Evolutionary conservation across 495 filamentous ascomycete species (phyloP).

Genomic region (Haplographium delicatum): DNA sequence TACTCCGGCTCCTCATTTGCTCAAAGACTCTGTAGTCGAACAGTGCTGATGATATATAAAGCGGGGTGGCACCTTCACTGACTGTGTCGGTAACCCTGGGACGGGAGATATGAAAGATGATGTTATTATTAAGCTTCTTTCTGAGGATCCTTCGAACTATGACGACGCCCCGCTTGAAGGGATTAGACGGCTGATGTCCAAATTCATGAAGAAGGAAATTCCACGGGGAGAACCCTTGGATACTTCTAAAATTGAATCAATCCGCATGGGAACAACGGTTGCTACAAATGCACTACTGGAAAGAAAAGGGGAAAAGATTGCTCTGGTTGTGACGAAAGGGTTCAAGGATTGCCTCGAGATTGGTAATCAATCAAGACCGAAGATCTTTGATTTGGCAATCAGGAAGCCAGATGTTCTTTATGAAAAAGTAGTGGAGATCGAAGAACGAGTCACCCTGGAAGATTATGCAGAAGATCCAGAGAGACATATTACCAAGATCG

Average conservation of each 20-base stretch:
- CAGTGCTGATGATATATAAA: slow-evolving; percentile 16
- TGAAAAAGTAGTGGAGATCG: slow-evolving; percentile 68
- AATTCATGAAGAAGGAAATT: slow-evolving; percentile 68
- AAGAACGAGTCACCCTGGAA: slow-evolving; percentile 82
- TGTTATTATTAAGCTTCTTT: slow-evolving; percentile 81
- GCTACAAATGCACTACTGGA: slow-evolving; percentile 88
- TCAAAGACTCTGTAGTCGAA: not conserved
- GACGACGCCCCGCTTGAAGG: slow-evolving; percentile 85
- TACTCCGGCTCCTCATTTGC: not conserved
- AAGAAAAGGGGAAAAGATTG: slow-evolving; percentile 89
- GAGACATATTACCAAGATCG: slow-evolving; percentile 44
- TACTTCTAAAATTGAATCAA: slow-evolving; percentile 75
- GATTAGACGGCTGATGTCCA: slow-evolving; percentile 82
- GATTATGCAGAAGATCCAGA: slow-evolving; percentile 81
- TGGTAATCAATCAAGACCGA: slow-evolving; percentile 77
- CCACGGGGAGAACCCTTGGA: slow-evolving; percentile 78
- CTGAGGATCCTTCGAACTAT: slow-evolving; percentile 87
- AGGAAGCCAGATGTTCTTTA: slow-evolving; percentile 76
- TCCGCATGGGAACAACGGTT: slow-evolving; percentile 87
- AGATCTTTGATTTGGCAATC: slow-evolving; percentile 80
- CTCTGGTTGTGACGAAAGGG: slow-evolving; percentile 84
- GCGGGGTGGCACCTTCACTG: slow-evolving; percentile 69
- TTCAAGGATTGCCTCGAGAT: slow-evolving; percentile 90
- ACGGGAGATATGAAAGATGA: slow-evolving; percentile 58
- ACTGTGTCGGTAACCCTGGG: slow-evolving; percentile 60